Evolutionary conservation across 306 rosid species (phyloP).

Genomic region (Clitoria ternatea): DNA sequence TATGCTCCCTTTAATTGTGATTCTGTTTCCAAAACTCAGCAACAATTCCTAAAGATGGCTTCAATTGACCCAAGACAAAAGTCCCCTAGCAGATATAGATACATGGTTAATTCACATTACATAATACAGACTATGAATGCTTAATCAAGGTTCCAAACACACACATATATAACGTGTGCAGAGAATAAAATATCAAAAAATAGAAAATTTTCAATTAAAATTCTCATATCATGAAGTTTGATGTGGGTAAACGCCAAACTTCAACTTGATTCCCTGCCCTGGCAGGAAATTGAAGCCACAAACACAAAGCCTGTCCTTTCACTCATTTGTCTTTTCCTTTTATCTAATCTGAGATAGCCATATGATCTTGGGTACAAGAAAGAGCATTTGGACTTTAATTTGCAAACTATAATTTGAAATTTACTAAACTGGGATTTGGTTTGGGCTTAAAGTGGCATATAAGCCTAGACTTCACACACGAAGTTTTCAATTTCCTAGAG

Average conservation of each 20-base stretch:
- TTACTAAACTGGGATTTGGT: not conserved
- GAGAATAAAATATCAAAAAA: too few species aligned
- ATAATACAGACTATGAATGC: not conserved
- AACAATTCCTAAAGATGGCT: not conserved
- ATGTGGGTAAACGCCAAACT: not conserved
- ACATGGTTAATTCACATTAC: not conserved
- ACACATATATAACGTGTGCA: too few species aligned
- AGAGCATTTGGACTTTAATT: not conserved
- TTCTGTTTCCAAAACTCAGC: not conserved
- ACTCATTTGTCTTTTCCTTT: not conserved
- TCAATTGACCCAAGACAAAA: not conserved
- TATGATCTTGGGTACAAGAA: too few species aligned
- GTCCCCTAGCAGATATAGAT: not conserved
- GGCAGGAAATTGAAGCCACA: not conserved
- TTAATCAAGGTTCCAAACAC: too few species aligned
- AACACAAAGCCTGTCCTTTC: not conserved
- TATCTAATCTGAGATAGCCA: not conserved
- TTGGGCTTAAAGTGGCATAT: not conserved
- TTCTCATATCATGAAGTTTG: too few species aligned
- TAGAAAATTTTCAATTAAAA: too few species aligned
- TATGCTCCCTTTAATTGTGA: not conserved
- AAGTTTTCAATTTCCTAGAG: not conserved
- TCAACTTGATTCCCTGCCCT: not conserved
- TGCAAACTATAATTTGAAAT: not conserved
- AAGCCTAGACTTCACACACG: not conserved